phyloP scores from a whole-genome alignment of 2,329 filamentous ascomycete genomes.

The Microcera coccophila region DNA sequence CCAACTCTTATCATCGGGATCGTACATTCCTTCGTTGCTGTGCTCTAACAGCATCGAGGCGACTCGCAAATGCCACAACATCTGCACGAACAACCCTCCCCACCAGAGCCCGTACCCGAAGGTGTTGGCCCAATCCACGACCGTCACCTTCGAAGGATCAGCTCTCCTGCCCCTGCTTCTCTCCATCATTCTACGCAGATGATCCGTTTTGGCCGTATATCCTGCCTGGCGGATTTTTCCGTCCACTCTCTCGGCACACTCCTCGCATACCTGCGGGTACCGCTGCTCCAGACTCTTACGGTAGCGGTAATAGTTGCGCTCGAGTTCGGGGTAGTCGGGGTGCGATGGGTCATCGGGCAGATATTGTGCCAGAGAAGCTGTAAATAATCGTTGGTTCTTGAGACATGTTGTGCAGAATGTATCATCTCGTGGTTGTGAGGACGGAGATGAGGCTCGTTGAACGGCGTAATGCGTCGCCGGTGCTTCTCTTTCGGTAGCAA shows the following conservation, averaged over 20 bases:
- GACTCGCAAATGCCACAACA: constrained; percentile 47
- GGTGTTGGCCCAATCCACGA: constrained; percentile 41
- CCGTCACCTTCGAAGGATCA: constrained; percentile 28
- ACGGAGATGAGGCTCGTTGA: constrained; percentile 28
- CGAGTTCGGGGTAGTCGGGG: constrained; percentile 64
- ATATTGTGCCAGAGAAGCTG: constrained; percentile 73
- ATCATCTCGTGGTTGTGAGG: constrained; percentile 21
- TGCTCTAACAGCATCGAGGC: constrained; percentile 25
- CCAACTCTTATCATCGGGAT: constrained; percentile 30
- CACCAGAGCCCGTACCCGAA: constrained; percentile 48
- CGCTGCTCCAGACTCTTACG: constrained; percentile 69
- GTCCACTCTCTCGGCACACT: constrained; percentile 73
- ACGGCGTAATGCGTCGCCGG: constrained; percentile 46
- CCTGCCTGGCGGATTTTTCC: constrained; percentile 64
- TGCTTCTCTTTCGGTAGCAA: constrained; percentile 46
- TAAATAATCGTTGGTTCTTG: constrained; percentile 83
- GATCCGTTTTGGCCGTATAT: constrained; percentile 81
- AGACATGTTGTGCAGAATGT: constrained; percentile 74
- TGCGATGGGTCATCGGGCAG: constrained; percentile 62
- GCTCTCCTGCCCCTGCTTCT: constrained; percentile 45
- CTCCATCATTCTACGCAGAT: constrained; percentile 71
- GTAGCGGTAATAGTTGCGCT: constrained; percentile 66
- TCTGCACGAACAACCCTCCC: constrained; percentile 43
- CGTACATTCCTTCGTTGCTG: constrained; percentile 30
- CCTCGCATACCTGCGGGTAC: constrained; percentile 83